These are phyloP conservation scores for Rubia peregrina DNA, from an alignment of 305 asterid species.

Conservation along the genomic window DNA sequence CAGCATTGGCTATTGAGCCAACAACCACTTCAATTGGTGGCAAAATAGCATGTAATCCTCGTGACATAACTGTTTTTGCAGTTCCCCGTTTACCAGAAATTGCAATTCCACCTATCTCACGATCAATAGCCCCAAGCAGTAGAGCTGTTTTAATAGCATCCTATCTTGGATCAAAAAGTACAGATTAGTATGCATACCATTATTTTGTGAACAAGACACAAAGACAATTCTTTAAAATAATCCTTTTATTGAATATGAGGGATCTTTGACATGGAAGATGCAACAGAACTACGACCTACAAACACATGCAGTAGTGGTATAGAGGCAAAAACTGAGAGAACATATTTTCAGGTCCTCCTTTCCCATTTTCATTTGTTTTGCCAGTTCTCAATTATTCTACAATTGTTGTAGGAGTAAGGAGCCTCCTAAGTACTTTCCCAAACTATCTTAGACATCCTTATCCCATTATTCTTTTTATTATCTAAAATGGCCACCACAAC, in stretches of 20 bases:
- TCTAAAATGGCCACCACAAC: not conserved
- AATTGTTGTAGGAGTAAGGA: not conserved
- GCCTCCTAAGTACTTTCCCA: not conserved
- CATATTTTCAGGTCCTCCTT: not conserved
- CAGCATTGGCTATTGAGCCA: slow-evolving; percentile 83
- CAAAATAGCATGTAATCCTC: slow-evolving; percentile 94
- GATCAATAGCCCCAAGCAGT: slow-evolving; percentile 93
- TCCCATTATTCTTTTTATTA: not conserved
- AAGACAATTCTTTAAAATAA: not conserved
- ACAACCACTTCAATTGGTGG: slow-evolving; percentile 93
- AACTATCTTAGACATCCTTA: not conserved
- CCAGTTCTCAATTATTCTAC: not conserved
- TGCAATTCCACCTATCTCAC: slow-evolving; percentile 96
- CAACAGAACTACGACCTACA: not conserved
- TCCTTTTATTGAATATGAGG: not conserved
- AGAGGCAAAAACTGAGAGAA: not conserved
- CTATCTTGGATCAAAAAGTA: slow-evolving; percentile 29
- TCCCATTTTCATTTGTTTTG: not conserved
- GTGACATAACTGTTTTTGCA: slow-evolving; percentile 98
- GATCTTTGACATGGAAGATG: not conserved
- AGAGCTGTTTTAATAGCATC: slow-evolving; percentile 98
- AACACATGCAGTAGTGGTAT: not conserved
- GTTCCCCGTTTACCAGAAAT: slow-evolving; percentile 97
- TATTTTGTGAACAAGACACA: not conserved
- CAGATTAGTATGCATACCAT: slow-evolving; percentile 8